Evolutionary conservation across 352 stramenopile species (phyloP), one percentile per base, ranked within the genome.

Genomic region (Phytophthora pseudosyringae): DNA sequence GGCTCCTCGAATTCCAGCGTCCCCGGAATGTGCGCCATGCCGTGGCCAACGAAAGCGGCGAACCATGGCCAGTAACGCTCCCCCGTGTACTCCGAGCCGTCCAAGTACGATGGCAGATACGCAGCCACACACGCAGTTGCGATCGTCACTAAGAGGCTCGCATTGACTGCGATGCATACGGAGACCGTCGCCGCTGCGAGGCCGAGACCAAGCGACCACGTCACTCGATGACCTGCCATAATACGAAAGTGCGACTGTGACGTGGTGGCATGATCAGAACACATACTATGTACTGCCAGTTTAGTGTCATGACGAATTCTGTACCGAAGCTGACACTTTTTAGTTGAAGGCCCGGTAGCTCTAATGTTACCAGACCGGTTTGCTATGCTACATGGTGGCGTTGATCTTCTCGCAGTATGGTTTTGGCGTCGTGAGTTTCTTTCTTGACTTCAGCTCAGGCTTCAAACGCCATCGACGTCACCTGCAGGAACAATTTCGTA

Each of bases 1-100:
- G 71, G 69, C 47, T 84, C 74, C 48, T 95, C 83, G 65, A 86
- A 91, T 60, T 93, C 82, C 35, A 93, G 63, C 46, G 81, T 89
- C 53, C 73, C 78, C 0, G 72, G 65, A 48, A 90, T 77, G 21
- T 68, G 52, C 4, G 69, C 46, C 57, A 88, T 69, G 21, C 67
- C 39, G 9, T 36, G 47, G 12, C 66, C 71, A 21, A 66, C 67
- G 72, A 79, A 82, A 16, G 44, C 69, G 35, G 74, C 78, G 39
- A 88, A 89, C 68, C 67, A 77, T 13, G 78, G 80, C 80, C 80
- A 89, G 52, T 75, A 75, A 29, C 80, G 78, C 47, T 87, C 73
- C 31, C 80, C 80, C 0, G 80, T 83, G 67, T 76, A 80, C 58
- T 89, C 80, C 21, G 78, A 58, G 28, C 76, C 78, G 48, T 88